Conservation (phyloP, 2,329 filamentous ascomycete genomes). For the Sclerotinia glacialis region DNA sequence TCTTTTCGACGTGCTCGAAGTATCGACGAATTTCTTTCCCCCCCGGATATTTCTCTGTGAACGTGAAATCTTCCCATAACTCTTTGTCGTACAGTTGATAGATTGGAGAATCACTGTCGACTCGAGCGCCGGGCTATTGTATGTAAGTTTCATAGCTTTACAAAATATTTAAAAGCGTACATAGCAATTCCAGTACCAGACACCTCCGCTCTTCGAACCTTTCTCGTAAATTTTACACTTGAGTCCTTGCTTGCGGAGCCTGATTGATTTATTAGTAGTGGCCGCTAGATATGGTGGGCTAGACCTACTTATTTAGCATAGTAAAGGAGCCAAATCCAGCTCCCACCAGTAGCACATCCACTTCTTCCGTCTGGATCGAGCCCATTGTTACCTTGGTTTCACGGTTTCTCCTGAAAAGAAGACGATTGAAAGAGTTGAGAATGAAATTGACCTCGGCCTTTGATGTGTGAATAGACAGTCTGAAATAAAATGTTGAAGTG, state of each 20-base stretch:
- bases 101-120: slow-evolving; percentile 45
- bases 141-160: slow-evolving; percentile 16
- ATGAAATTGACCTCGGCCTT: not conserved
- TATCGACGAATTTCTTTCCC: slow-evolving; percentile 54
- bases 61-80: slow-evolving; percentile 54
- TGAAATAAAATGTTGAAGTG: not conserved
- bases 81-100: slow-evolving; percentile 47
- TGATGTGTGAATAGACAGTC: not conserved
- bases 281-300: slow-evolving; percentile 37
- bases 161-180: not conserved
- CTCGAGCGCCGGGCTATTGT: slow-evolving; percentile 43
- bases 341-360: slow-evolving; percentile 39
- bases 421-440: not conserved
- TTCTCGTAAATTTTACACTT: slow-evolving; percentile 52
- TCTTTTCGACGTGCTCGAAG: slow-evolving; percentile 58
- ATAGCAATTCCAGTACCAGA: slow-evolving; percentile 48
- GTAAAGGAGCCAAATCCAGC: slow-evolving; percentile 38
- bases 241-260: slow-evolving; percentile 47
- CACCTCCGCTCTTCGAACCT: slow-evolving; percentile 50
- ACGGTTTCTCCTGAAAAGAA: not conserved
- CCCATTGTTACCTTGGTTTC: slow-evolving; percentile 9
- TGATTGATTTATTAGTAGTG: slow-evolving; percentile 29
- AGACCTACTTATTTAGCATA: slow-evolving; percentile 38
- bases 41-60: slow-evolving; percentile 51
- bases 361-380: slow-evolving; percentile 35